Conservation (phyloP, 805 yeast genomes). For the Maudiozyma bulderi region DNA sequence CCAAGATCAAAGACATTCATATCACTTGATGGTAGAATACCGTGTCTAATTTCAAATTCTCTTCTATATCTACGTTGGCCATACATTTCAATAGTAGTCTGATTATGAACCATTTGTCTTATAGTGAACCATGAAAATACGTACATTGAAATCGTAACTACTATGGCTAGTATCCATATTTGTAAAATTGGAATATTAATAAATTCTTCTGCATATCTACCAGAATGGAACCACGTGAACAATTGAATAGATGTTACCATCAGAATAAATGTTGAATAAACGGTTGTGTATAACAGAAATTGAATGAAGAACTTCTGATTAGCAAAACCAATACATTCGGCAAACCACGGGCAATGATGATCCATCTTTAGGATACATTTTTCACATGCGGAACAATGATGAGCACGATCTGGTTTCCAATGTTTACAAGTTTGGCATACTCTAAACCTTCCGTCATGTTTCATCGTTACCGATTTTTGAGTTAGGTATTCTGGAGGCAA, state of each 20-base stretch:
- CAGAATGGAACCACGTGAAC: constrained; percentile 38
- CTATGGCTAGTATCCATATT: constrained; percentile 44
- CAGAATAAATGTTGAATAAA: constrained; percentile 38
- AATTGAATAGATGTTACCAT: constrained; percentile 34
- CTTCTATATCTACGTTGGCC: constrained; percentile 41
- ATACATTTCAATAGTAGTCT: constrained; percentile 74
- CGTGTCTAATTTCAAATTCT: constrained; percentile 30
- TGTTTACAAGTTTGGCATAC: constrained; percentile 58
- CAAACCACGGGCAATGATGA: constrained; percentile 94
- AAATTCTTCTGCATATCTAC: constrained; percentile 32
- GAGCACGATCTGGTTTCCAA: constrained; percentile 80
- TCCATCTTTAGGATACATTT: constrained; percentile 77
- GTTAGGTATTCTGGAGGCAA: constrained; percentile 36
- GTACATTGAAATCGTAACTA: constrained; percentile 46
- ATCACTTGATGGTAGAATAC: constrained; percentile 29
- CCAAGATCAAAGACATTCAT: constrained; percentile 77
- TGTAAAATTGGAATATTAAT: constrained; percentile 53
- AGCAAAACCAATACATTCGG: constrained; percentile 71
- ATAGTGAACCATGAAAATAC: constrained; percentile 49
- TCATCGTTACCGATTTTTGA: constrained; percentile 36
- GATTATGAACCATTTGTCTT: constrained; percentile 52
- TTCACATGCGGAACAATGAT: constrained; percentile 72
- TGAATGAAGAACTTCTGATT: constrained; percentile 79
- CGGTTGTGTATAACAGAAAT: constrained; percentile 46
- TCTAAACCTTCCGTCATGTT: constrained; percentile 55